Evolutionary conservation across 768 basidiomycete genomes (phyloP), one percentile per base, ranked within the genome.

Genomic region (Trametes elegans): DNA sequence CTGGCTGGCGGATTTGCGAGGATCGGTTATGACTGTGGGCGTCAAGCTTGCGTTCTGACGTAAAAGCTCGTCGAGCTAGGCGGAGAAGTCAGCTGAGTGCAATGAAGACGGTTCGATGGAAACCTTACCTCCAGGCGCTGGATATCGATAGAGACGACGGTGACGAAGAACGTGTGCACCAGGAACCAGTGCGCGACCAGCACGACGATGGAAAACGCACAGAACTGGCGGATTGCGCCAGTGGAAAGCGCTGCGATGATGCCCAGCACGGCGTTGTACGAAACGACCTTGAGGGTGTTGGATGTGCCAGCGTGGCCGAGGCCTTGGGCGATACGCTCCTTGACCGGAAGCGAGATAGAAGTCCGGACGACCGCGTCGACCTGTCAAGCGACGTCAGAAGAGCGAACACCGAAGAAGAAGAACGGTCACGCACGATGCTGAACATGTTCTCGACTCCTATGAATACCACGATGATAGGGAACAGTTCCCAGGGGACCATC

Each of bases 381-480:
- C 91, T 85, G 68, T 18, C 66, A 49, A 68, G 24, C 3, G 59
- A 31, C 57, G 61, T 72, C 66, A 66, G 57, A 7, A 47, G 60
- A 24, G 47, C 53, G 63, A 31, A 18, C 35, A 18, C 18, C 7
- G 31, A 43, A 40, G 21, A 14, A 27, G 31, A 18, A n/a, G 21
- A 48, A 7, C n/a, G n/a, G 42, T 36, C 36, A 70, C 85, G 59
- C 69, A 93, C 93, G 68, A 99, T 76, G 64, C 87, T 89, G 68
- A 93, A 91, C 95, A 98, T 98, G 64, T 98, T 98, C 73, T 98
- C 96, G 2, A 93, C 90, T 3, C 96, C 96, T 13, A 96, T 89
- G 61, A 98, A 95, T 7, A 94, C 83, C 46, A 99, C 93, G 32
- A 97, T 88, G 54, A 98, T 89, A 1, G 95, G 95, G 47, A 99